A percentile compares a stretch with the other conserved stretches of the same genome.
phyloP scores from a whole-genome alignment of 129 eudicot genomes.

The Oenanthe sinensis region DNA sequence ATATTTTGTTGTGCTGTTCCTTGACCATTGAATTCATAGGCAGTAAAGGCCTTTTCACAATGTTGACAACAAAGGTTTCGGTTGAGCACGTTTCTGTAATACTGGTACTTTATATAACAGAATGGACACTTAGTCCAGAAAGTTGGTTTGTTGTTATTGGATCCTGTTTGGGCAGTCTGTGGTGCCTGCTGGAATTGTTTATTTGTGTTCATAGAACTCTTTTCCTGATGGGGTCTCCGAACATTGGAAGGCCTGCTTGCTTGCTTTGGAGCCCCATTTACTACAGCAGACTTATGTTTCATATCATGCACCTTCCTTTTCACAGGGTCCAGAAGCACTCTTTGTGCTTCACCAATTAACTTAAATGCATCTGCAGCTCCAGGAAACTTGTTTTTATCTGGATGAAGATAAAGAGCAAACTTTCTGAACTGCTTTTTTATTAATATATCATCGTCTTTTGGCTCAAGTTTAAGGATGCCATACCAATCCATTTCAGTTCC shows the following conservation, averaged over 20 bases:
- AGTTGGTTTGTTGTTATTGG: conserved; percentile 17
- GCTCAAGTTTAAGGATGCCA: conserved; percentile 37
- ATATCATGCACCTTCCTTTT: conserved; percentile 33
- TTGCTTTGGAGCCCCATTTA: conserved; percentile 24
- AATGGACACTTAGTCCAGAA: conserved; percentile 72
- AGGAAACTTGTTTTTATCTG: conserved; percentile 64
- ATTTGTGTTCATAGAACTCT: conserved; percentile 5
- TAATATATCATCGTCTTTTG: conserved; percentile 40
- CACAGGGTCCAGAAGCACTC: conserved; percentile 45
- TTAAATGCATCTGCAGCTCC: conserved; percentile 68
- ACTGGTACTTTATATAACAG: conserved; percentile 43
- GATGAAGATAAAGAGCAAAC: conserved; percentile 56
- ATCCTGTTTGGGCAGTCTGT: conserved; percentile 5
- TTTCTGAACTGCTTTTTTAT: conserved; percentile 56
- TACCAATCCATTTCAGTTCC: conserved; percentile 62
- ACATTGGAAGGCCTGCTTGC: conserved; percentile 22
- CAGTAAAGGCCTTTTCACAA: conserved; percentile 45
- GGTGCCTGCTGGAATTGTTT: conserved; percentile 6
- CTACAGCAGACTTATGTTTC: conserved; percentile 23
- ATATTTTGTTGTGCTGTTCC: conserved; percentile 14
- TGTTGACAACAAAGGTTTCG: conserved; percentile 34
- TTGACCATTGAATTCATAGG: conserved; percentile 34
- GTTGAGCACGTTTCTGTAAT: conserved; percentile 30
- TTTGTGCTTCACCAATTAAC: conserved; percentile 57
- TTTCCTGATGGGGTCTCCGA: conserved; percentile 17